Conservation (phyloP, 1,284 basidiomycete species). For the Trichosporon faecale region DNA sequence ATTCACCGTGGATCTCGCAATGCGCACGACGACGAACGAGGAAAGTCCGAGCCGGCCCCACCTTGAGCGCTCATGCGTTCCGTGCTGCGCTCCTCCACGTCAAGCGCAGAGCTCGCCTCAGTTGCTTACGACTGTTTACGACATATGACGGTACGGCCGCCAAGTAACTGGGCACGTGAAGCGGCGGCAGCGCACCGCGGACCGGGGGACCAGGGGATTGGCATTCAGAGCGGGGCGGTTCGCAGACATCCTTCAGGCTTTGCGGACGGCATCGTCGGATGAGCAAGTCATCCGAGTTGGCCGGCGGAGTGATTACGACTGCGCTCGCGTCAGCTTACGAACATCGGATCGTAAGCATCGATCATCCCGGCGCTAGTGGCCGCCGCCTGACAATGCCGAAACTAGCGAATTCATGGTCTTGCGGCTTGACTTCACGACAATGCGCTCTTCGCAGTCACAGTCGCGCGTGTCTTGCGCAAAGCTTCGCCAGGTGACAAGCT, state of each 20-base stretch:
- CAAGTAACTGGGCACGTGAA: background rate
- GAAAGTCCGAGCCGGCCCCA: background rate
- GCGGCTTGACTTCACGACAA: no score
- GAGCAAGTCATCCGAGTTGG: background rate
- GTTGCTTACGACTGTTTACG: background rate
- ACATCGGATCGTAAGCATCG: background rate
- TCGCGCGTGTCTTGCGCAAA: background rate
- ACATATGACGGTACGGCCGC: background rate
- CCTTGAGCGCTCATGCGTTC: background rate
- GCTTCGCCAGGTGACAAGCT: background rate
- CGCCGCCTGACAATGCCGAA: no score
- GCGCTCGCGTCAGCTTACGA: background rate
- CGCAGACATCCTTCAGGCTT: no score
- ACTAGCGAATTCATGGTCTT: no score
- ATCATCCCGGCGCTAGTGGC: background rate
- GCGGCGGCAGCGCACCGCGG: background rate
- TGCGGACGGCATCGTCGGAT: background rate
- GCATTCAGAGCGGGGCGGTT: no score
- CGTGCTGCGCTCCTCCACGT: background rate
- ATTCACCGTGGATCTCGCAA: background rate
- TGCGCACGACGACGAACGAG: background rate
- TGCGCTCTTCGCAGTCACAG: no score
- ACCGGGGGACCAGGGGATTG: no score
- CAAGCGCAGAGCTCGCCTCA: background rate
- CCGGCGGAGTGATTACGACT: background rate